Evolutionary conservation across 306 rosid species (phyloP), one percentile per base, ranked within the genome.

Genomic region (Lablab purpureus): DNA sequence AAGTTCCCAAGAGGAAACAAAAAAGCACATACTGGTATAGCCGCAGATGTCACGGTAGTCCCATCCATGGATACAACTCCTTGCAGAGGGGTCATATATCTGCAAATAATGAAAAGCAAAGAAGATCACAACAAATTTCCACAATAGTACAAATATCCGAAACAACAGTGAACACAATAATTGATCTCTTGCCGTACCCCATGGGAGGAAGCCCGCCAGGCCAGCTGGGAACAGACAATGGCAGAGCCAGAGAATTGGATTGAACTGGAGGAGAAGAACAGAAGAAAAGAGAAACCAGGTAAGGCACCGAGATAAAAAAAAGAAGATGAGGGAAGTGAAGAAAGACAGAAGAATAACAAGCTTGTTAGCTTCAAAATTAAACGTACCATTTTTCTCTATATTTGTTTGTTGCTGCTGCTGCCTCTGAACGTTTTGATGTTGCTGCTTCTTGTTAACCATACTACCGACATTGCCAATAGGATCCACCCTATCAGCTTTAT

Each of bases 41-140:
- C 86, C 22, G 97, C 90, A 56, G 98, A 74, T 72, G 98, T 78
- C 56, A 91, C 86, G 1, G 94, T 30, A 56, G 87, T 91, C 30
- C 98, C 99, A 76, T 96, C 98, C 89, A 91, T 85, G 19, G 99
- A 88, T 58, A 91, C 96, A 80, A 91, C 96, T 84, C 98, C 98
- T 80, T 80, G 99, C 12, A 91, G 73, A 82, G 99, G 97, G 46
- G 97, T 80, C 96, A 96, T 90, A 67, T 93, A 96, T 83, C 99
- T 96, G 96, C 56, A 45, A 50, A 89, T 28, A 60, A 64, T 72
- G 78, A 86, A 74, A 80, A 71, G 74, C 85, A 81, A 78, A 84
- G 59, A 80, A 43, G 52, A 85, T 88, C 80, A 89, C 56, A 82
- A 63, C 80, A 84, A 27, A 18, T 75, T 47, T 45, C 22, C 64